A percentile compares a stretch with the other conserved stretches of the same genome.
phyloP scores from a whole-genome alignment of 352 stramenopile species.

The Stramenopiles sp. region DNA sequence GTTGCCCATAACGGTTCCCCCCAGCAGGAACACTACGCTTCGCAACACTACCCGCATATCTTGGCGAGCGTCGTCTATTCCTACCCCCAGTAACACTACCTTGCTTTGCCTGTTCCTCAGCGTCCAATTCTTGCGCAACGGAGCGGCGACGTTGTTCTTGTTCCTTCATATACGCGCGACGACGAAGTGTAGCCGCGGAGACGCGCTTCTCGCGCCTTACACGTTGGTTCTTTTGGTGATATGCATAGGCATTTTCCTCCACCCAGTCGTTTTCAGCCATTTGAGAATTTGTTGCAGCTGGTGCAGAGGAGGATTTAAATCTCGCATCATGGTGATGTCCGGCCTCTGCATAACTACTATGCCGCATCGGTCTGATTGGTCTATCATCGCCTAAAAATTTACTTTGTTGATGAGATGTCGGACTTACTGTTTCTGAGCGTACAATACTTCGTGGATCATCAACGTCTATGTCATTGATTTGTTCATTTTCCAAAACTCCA shows the following conservation, averaged over 20 bases:
- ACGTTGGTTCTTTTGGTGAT: not conserved
- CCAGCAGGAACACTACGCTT: too few relatives aligned
- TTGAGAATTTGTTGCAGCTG: not conserved
- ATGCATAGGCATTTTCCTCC: not conserved
- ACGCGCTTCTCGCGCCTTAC: not conserved
- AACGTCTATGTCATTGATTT: not conserved
- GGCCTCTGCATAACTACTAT: not conserved
- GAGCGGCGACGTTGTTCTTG: not conserved
- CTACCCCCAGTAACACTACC: not conserved
- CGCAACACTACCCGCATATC: too few relatives aligned
- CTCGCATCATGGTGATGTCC: not conserved
- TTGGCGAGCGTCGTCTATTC: too few relatives aligned
- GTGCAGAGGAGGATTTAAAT: not conserved
- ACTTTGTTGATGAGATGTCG: not conserved
- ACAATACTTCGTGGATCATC: not conserved
- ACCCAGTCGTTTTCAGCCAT: not conserved
- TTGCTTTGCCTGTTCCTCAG: not conserved
- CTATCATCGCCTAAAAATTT: not conserved
- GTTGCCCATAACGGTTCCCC: not conserved
- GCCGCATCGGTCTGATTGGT: not conserved
- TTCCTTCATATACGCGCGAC: not conserved
- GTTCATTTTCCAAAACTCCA: not conserved
- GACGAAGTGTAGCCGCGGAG: not conserved
- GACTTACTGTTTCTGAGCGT: not conserved
- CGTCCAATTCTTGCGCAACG: not conserved